These are phyloP conservation scores for Strobilomyces confusus DNA, from an alignment of 768 basidiomycete genomes.

Conservation along the genomic window DNA sequence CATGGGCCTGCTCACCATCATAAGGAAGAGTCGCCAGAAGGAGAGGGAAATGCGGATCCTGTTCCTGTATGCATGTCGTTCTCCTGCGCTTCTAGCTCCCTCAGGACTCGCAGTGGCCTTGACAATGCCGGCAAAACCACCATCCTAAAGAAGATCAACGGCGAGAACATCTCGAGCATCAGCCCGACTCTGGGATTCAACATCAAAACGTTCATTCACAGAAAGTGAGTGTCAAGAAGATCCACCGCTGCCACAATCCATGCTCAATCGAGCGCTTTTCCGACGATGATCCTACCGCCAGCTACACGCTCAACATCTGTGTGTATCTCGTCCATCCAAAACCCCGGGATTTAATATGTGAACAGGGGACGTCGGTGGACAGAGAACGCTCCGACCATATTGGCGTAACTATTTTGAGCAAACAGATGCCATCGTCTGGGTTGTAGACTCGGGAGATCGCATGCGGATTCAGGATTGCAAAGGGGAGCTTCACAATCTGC, in stretches of 20 bases:
- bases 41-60: conserved; percentile 96
- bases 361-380: conserved; percentile 97
- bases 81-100: conserved; percentile 5
- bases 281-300: conserved; percentile 24
- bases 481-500: conserved; percentile 77
- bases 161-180: conserved; percentile 83
- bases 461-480: conserved; percentile 89
- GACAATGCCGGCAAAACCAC: conserved; percentile 99
- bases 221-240: conserved; percentile 56
- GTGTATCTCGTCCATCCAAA: conserved; percentile 14
- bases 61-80: conserved; percentile 63
- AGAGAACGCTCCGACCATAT: conserved; percentile 91
- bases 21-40: conserved; percentile 92
- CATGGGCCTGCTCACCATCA: conserved; percentile 93
- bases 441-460: conserved; percentile 93
- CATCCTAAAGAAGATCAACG: conserved; percentile 91
- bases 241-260: conserved; percentile 14
- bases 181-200: conserved; percentile 98
- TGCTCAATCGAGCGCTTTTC: conserved; percentile 23
- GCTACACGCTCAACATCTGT: conserved; percentile 45
- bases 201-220: conserved; percentile 93
- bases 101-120: conserved; percentile 62
- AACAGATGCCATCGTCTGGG: conserved; percentile 98
- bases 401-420: conserved; percentile 99
- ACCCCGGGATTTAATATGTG: conserved; percentile 77